Conservation (phyloP, 2,329 filamentous ascomycete genomes). For the Monilinia vaccinii-corymbosi region DNA sequence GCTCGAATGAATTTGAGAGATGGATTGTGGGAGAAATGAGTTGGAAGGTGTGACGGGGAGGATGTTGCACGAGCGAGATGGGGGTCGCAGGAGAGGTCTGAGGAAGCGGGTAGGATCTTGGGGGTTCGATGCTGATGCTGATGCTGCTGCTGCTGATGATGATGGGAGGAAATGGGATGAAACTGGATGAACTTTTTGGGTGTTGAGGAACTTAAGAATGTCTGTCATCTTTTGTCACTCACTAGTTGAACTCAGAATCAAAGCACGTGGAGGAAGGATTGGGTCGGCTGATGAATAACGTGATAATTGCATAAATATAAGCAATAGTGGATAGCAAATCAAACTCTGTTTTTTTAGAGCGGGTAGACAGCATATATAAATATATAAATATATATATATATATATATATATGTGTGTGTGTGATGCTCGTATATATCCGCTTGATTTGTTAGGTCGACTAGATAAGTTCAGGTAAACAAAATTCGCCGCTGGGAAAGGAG, state of each 20-base stretch:
- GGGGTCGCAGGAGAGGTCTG: constrained; percentile 2
- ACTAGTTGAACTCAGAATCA: background rate
- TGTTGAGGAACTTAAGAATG: background rate
- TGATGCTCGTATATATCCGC: too few species aligned
- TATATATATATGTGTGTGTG: too few species aligned
- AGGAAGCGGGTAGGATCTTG: background rate
- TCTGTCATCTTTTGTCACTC: too few species aligned
- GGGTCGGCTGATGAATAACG: background rate
- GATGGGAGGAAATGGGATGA: background rate
- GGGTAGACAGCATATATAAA: constrained; percentile 7
- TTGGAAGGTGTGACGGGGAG: constrained; percentile 1
- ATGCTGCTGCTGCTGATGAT: too few species aligned
- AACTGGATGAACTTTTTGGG: background rate
- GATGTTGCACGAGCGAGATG: background rate
- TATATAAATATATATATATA: constrained; percentile 13
- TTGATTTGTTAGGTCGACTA: background rate
- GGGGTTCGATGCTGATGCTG: background rate
- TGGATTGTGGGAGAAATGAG: background rate
- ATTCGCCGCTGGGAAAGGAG: background rate
- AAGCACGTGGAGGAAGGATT: constrained; percentile 4
- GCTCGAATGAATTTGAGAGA: background rate
- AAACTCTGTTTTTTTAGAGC: background rate
- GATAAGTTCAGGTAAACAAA: background rate
- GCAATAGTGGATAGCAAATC: background rate
- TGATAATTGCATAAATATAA: background rate